Conservation (phyloP, 768 basidiomycete species). For the Naematelia encephala region DNA sequence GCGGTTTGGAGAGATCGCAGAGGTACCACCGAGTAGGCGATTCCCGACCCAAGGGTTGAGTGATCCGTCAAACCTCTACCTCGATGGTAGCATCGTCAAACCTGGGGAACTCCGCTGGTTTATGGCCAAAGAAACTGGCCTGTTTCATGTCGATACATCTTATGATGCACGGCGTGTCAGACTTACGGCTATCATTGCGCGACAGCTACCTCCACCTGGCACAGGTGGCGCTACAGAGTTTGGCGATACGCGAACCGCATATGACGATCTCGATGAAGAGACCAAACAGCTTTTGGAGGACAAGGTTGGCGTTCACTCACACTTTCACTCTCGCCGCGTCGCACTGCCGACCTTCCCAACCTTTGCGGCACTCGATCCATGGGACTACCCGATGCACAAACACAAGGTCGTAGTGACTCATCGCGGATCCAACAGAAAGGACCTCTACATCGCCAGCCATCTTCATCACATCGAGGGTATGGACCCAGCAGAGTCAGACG, state of each 20-base stretch:
- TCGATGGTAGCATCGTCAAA: slow-evolving; percentile 26
- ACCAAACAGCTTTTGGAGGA: slow-evolving; percentile 29
- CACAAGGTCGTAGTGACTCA: slow-evolving; percentile 22
- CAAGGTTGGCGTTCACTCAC: slow-evolving; percentile 29
- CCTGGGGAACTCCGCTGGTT: slow-evolving; percentile 28
- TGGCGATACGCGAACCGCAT: slow-evolving; percentile 38
- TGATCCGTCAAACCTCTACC: slow-evolving; percentile 24
- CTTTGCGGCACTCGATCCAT: slow-evolving; percentile 20
- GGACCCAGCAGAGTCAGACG: slow-evolving; percentile 19
- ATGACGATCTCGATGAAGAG: slow-evolving; percentile 37
- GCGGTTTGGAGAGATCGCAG: slow-evolving; percentile 38
- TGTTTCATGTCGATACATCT: slow-evolving; percentile 33
- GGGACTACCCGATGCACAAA: slow-evolving; percentile 19
- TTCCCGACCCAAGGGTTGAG: slow-evolving; percentile 18
- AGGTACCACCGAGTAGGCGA: slow-evolving; percentile 18
- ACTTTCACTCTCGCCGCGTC: slow-evolving; percentile 15
- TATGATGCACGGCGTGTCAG: slow-evolving; percentile 29
- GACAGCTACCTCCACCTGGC: slow-evolving; percentile 35
- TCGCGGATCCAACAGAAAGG: slow-evolving; percentile 16
- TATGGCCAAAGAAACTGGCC: slow-evolving; percentile 21
- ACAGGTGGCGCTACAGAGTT: slow-evolving; percentile 43
- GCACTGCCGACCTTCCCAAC: slow-evolving; percentile 17
- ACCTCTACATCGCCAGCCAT: slow-evolving; percentile 21
- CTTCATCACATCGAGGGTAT: slow-evolving; percentile 25
- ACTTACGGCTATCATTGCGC: slow-evolving; percentile 42